Conservation (phyloP, 352 stramenopile species). For the Lagenidium sp. region DNA sequence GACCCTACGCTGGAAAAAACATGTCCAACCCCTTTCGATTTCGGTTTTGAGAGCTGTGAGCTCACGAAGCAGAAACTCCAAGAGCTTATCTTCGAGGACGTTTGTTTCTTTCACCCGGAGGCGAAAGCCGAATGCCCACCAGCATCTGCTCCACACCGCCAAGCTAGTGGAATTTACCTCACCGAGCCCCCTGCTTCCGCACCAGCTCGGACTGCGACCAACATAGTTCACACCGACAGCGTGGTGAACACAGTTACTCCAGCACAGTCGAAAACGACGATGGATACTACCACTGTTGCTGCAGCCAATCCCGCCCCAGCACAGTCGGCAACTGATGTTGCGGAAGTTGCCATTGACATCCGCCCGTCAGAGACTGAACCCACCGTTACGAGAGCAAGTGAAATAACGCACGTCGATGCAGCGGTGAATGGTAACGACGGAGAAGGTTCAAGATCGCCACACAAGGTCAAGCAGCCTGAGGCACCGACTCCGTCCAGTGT, state of each 20-base stretch:
- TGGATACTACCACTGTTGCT: too few relatives aligned
- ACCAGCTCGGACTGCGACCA: conserved; percentile 5
- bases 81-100: conserved; percentile 89
- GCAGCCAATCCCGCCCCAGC: conserved; percentile 2
- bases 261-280: too few relatives aligned
- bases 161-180: conserved; percentile 6
- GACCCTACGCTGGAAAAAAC: conserved; percentile 67
- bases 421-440: conserved; percentile 5
- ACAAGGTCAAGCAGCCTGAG: conserved; percentile 36
- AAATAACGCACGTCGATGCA: neutral
- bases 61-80: conserved; percentile 88
- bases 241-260: neutral
- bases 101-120: conserved; percentile 85
- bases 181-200: conserved; percentile 13
- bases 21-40: conserved; percentile 76
- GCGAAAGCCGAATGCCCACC: too few relatives aligned
- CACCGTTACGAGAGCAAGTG: too few relatives aligned
- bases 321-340: neutral
- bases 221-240: neutral
- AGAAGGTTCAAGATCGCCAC: conserved; percentile 19
- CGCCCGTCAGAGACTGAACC: conserved; percentile 15
- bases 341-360: conserved; percentile 30
- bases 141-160: conserved; percentile 3
- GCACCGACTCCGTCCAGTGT: conserved; percentile 46
- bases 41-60: conserved; percentile 82